Evolutionary conservation across 2,329 filamentous ascomycete species (phyloP), one percentile per base, ranked within the genome.

Genomic region (Aspergillus ustus): DNA sequence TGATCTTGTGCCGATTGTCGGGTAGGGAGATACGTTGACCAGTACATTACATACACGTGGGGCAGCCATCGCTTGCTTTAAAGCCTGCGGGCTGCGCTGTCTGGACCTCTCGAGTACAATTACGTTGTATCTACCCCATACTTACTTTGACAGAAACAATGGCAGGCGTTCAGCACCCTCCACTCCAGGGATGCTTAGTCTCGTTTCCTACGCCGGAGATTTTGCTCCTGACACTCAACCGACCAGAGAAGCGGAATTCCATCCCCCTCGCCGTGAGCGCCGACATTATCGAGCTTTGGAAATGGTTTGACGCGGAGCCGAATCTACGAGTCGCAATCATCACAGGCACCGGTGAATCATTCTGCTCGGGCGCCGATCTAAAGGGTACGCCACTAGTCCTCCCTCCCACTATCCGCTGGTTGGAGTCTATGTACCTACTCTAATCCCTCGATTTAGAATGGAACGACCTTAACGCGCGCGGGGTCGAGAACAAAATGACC

Each of bases 331-430:
- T 85, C 70, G 87, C 85, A 50, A 81, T 91, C 2, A 71, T 91
- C 50, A 90, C 88, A 0, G 89, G 89, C 20, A 76, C 78, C 0
- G 88, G 87, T 0, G 79, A 86, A 43, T 87, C 87, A 0, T 91
- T 91, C 69, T 91, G 87, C 72, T 87, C 88, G 0, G 89, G 89
- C 17, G 87, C 87, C 37, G 89, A 91, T 70, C 80, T 91, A 19
- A 87, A 87, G 73, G 87, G 75, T 76, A 64, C 9, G 29, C 34
- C 25, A 9, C 29, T 45, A 7, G 31, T 31, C 22, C 45, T 34
- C 9, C n/a, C 9, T 43, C 13, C 22, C 29, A 17, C 8, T 17
- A 15, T 15, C 37, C n/a, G 28, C n/a, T 2, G 19, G 19, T 9
- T 28, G 31, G 3, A n/a, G n/a, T 15, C 40, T 20, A 9, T 37